Base-by-base conservation (phyloP, 2,329 filamentous ascomycete genomes). In the Epichloe sylvatica region DNA sequence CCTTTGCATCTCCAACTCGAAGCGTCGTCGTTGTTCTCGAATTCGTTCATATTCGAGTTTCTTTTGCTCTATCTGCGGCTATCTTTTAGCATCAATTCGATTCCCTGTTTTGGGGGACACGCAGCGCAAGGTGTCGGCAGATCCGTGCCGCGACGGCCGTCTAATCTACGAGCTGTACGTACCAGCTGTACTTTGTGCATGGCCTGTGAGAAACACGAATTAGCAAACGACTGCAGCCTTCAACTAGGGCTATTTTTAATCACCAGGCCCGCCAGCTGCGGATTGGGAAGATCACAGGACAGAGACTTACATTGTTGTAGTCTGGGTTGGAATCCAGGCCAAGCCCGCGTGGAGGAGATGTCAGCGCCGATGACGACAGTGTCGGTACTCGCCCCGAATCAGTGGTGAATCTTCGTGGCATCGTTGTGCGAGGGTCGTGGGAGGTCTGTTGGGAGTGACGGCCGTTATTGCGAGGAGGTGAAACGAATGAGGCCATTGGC, bases 391-490 rank as follows among this genome's bases (percentile, higher is more conserved):
- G 77, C 68, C 87, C 76, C 70, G 86, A 82, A 70, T 95, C 94
- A 51, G 90, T 92, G 55, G 91, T 97, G 70, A 97, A 97, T 63
- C 91, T 84, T 62, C 91, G 83, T 68, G 90, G 87, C 64, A 97
- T 75, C 59, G 81, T 82, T 55, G 80, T 79, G 67, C 90, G 82
- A 56, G 78, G 77, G 63, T 94, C 87, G 66, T 80, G 76, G 55
- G 76, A 50, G 40, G 55, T 49, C 47, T 62, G 59, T 49, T 77
- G 77, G 55, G 71, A 73, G 65, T 81, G 74, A 62, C 81, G 79
- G 62, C 72, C 74, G 62, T 78, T 76, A 66, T 84, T 84, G 64
- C 86, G 81, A 59, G 80, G 78, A 62, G 86, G 82, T 60, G 85
- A 83, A 61, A 83, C 81, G 67, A 88, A 80, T 57, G 81, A 79